Conservation (phyloP, 768 basidiomycete species). For the Tylopilus plumbeoviolaceoides region DNA sequence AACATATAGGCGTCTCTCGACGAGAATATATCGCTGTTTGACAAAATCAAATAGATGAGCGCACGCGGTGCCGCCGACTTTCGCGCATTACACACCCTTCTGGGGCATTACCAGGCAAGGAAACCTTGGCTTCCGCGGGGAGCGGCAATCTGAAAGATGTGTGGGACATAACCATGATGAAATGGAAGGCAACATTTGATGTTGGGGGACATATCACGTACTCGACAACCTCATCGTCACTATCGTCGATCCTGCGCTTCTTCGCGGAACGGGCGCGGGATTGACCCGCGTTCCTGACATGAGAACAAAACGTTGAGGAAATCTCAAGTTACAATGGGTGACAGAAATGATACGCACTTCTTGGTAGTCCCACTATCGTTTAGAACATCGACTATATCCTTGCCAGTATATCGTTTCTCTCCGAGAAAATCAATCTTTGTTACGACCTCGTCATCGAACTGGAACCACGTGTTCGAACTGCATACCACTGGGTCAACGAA, state of each 20-base stretch:
- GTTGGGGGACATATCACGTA: constrained; percentile 20
- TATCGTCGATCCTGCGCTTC: constrained; percentile 54
- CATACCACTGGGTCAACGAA: constrained; percentile 2
- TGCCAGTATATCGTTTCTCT: constrained; percentile 35
- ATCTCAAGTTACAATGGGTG: not conserved
- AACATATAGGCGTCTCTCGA: constrained; percentile 96
- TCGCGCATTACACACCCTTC: constrained; percentile 82
- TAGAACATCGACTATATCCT: constrained; percentile 29
- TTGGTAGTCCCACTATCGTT: constrained; percentile 21
- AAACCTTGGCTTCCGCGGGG: constrained; percentile 18
- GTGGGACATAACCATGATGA: constrained; percentile 12
- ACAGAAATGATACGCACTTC: constrained; percentile 23
- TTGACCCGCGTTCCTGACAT: constrained; percentile 25
- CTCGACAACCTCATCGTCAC: constrained; percentile 47
- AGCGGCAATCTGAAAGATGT: constrained; percentile 18
- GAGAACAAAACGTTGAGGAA: constrained; percentile 3
- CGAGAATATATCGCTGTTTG: constrained; percentile 44
- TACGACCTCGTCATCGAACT: constrained; percentile 89
- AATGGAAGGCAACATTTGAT: constrained; percentile 14
- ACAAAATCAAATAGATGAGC: constrained; percentile 20
- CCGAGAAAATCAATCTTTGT: constrained; percentile 56
- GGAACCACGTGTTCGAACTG: constrained; percentile 76
- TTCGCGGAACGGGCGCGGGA: constrained; percentile 39
- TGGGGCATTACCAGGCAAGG: constrained; percentile 22
- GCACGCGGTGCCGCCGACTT: constrained; percentile 45